Conservation (phyloP, 371 early-diverging fungal species). For the Enteropsectra breve region DNA sequence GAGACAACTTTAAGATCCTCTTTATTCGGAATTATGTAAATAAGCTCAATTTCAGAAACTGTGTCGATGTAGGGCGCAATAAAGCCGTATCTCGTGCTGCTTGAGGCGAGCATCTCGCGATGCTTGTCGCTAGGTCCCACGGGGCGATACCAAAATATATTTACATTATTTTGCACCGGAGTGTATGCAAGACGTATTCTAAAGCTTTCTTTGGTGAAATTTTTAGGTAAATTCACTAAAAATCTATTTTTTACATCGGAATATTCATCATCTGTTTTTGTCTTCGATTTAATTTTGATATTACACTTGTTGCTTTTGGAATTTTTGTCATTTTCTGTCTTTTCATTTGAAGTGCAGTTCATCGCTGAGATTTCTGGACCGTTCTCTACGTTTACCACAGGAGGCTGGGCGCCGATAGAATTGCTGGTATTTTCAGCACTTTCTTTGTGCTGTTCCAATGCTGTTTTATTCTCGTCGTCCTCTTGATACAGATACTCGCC, state of each 20-base stretch:
- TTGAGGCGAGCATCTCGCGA: constrained; percentile 28
- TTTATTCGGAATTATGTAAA: constrained; percentile 51
- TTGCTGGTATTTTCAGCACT: neutral
- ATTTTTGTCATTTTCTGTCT: neutral
- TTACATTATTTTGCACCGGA: constrained; percentile 10
- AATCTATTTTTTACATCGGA: constrained; percentile 2
- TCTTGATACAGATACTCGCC: neutral
- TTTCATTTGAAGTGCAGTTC: no score
- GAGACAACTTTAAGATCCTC: constrained; percentile 43
- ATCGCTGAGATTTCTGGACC: neutral
- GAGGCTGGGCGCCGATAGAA: neutral
- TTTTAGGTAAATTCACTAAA: constrained; percentile 16
- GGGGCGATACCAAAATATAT: constrained; percentile 33
- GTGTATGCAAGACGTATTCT: constrained; percentile 30
- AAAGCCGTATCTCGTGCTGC: no score
- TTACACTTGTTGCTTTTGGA: neutral
- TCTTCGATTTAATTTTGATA: neutral
- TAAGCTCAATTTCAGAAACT: constrained; percentile 38
- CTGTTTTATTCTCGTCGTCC: constrained; percentile 5
- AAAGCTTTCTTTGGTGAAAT: constrained; percentile 7
- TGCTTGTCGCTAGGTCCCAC: constrained; percentile 35
- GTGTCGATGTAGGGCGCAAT: constrained; percentile 39
- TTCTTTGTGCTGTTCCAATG: neutral
- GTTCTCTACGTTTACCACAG: neutral
- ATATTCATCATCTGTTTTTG: neutral